Base-by-base conservation (phyloP, 106 monocot genomes). In the Cymbidium sinense region DNA sequence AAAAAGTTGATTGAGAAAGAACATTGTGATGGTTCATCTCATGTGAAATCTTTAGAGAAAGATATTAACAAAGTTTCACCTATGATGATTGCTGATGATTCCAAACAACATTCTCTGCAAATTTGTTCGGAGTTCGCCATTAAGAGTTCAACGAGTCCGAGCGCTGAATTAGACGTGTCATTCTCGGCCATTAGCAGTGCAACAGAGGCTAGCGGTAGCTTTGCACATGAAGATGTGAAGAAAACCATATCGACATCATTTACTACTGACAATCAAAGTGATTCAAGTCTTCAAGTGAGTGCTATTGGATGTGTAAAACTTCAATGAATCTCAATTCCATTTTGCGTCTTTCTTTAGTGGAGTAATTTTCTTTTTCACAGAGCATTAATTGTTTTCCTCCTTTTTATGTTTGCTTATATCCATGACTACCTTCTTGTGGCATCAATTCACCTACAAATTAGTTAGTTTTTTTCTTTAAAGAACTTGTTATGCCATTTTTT, bases 281-380 rank as follows among this genome's bases (percentile, higher is more conserved):
- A 73, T n/a, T 29, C 77, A 27, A 75, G 17, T 44, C 43, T 64
- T 25, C 58, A 80, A 79, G 82, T 80, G 31, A 44, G 54, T 51
- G 44, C 47, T 55, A 43, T 34, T 50, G 31, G 21, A 35, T 70
- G 76, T 75, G 10, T 21, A 52, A 74, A 21, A 64, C 75, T n/a
- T 50, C 4, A 18, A 3, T 2, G 34, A 69, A 17, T 36, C 39
- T 13, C 3, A 34, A 27, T 50, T 50, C 50, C 41, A 11, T 5
- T 30, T 62, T 28, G 6, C 15, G 64, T 64, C 6, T 62, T 36
- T 55, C 4, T 55, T 29, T 43, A 34, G 13, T 73, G 21, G 13
- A 4, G 55, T 62, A 7, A 36, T 29, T 58, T 73, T 28, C 4
- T 43, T 36, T 62, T n/a, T 70, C 70, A 70, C 1, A 17, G 27